A percentile compares a stretch with the other conserved stretches of the same genome.
Conservation (phyloP, 495 filamentous ascomycete genomes). For the Lepraria neglecta region DNA sequence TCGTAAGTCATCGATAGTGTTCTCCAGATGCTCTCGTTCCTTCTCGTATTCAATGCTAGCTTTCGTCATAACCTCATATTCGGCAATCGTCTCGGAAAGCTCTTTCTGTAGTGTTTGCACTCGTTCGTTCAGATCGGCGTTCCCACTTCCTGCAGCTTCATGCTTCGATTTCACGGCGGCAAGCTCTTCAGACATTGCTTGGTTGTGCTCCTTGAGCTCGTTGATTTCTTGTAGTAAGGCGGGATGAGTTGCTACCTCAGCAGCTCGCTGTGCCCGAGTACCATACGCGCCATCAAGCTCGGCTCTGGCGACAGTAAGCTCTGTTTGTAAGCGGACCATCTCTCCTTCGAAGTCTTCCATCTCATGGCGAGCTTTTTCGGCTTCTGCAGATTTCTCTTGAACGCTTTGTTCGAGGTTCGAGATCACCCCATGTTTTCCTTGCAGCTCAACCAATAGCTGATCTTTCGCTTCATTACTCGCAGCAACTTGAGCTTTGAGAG, state of each 20-base stretch:
- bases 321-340: slow-evolving; percentile 79
- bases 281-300: slow-evolving; percentile 95
- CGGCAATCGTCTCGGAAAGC: slow-evolving; percentile 70
- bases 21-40: slow-evolving; percentile 71
- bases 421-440: slow-evolving; percentile 8
- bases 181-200: slow-evolving; percentile 54
- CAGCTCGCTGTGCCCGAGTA: slow-evolving; percentile 62
- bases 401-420: slow-evolving; percentile 11
- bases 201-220: slow-evolving; percentile 55
- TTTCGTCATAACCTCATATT: slow-evolving; percentile 83
- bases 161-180: slow-evolving; percentile 44
- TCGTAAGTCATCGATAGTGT: slow-evolving; percentile 60
- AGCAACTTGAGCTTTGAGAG: slow-evolving; percentile 15
- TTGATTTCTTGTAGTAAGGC: slow-evolving; percentile 60
- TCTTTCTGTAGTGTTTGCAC: slow-evolving; percentile 66
- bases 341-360: slow-evolving; percentile 71
- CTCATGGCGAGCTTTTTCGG: slow-evolving; percentile 53
- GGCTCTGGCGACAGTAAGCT: slow-evolving; percentile 83
- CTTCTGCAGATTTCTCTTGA: slow-evolving; percentile 41
- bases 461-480: slow-evolving; percentile 16
- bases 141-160: slow-evolving; percentile 29
- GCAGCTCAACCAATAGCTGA: slow-evolving; percentile 16
- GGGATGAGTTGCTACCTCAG: slow-evolving; percentile 62
- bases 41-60: slow-evolving; percentile 81
- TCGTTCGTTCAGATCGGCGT: slow-evolving; percentile 48